Conservation (phyloP, 257 asterid genomes). For the Solanum verrucosum region DNA sequence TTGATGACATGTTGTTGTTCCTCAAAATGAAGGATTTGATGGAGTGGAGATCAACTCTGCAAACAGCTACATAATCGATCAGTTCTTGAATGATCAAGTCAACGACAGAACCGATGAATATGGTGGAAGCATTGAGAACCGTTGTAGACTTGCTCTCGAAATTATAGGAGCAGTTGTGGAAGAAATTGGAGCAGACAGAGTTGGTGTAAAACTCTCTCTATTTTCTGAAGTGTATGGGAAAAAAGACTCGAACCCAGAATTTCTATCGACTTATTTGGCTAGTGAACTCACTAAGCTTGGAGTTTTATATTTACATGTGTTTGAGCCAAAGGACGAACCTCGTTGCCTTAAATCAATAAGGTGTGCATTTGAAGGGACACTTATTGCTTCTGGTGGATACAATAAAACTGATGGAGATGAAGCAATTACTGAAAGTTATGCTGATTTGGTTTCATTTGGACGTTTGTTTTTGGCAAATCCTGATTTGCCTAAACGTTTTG, state of each 20-base stretch:
- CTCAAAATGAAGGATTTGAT: conserved; percentile 51
- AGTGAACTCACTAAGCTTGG: conserved; percentile 12
- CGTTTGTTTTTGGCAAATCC: conserved; percentile 65
- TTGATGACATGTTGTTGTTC: neutral
- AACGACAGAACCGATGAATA: conserved; percentile 63
- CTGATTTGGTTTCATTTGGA: conserved; percentile 60
- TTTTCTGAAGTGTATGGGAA: conserved; percentile 73
- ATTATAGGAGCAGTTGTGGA: conserved; percentile 51
- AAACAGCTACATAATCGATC: conserved; percentile 83
- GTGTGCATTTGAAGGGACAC: conserved; percentile 38
- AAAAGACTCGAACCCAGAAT: conserved; percentile 43
- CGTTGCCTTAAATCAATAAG: conserved; percentile 2
- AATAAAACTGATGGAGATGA: conserved; percentile 32
- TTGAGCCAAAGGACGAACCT: conserved; percentile 29
- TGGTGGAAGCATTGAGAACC: conserved; percentile 66
- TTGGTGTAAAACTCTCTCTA: conserved; percentile 72
- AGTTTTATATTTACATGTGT: conserved; percentile 34
- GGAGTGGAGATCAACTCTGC: conserved; percentile 94
- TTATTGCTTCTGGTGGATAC: conserved; percentile 55
- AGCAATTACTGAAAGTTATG: conserved; percentile 24
- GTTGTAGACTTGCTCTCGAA: conserved; percentile 55
- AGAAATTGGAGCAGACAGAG: conserved; percentile 61
- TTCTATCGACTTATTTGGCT: conserved; percentile 41
- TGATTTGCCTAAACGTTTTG: conserved; percentile 39
- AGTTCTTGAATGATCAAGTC: conserved; percentile 76